phyloP scores from a whole-genome alignment of 2,329 filamentous ascomycete species.

The Thielaviopsis cerberus region DNA sequence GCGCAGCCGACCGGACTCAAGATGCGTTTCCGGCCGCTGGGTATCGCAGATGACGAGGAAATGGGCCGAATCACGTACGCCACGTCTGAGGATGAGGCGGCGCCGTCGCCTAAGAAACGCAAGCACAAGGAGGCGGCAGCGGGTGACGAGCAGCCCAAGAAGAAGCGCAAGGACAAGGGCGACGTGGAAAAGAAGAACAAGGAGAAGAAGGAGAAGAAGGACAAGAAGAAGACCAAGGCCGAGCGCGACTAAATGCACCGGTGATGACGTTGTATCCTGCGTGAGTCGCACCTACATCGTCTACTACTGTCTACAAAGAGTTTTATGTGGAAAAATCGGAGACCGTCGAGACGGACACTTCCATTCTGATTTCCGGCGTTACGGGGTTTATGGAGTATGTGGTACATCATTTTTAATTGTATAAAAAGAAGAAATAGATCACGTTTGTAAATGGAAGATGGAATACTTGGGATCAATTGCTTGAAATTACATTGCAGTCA shows the following conservation, averaged over 20 bases:
- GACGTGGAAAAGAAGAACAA: neutral
- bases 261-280: too few relatives aligned
- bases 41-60: slow-evolving; percentile 31
- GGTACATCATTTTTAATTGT: neutral
- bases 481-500: too few relatives aligned
- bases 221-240: slow-evolving; percentile 7
- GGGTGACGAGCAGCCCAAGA: slow-evolving; percentile 8
- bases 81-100: slow-evolving; percentile 8
- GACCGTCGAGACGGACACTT: neutral
- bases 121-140: slow-evolving; percentile 4
- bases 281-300: too few relatives aligned
- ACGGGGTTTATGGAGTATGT: neutral
- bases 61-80: slow-evolving; percentile 10
- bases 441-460: too few relatives aligned
- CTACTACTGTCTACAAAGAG: neutral
- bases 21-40: slow-evolving; percentile 49
- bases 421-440: neutral
- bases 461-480: too few relatives aligned
- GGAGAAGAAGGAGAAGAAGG: slow-evolving; percentile 4
- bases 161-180: slow-evolving; percentile 11
- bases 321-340: neutral
- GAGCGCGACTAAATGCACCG: neutral
- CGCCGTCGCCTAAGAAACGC: slow-evolving; percentile 10
- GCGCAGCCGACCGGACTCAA: slow-evolving; percentile 49
- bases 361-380: neutral